Conservation (phyloP, 1,284 basidiomycete genomes). For the Rhodotorula sp. region DNA sequence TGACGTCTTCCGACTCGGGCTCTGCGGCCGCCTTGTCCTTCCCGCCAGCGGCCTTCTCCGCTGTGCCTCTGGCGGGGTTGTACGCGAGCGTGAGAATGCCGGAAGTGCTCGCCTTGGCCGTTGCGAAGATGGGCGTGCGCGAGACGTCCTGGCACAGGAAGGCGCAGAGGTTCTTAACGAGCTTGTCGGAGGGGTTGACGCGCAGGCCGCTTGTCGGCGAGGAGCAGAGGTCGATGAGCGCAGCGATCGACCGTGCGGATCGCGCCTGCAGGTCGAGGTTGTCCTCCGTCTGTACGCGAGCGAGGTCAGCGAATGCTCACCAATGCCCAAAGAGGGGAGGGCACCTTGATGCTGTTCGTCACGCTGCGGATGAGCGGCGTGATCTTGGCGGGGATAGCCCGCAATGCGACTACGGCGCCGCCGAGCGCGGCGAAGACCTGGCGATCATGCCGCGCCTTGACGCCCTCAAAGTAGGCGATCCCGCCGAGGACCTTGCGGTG, state of each 20-base stretch:
- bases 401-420: slow-evolving; percentile 83
- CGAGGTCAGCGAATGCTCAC: background rate
- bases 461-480: slow-evolving; percentile 71
- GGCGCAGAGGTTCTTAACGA: slow-evolving; percentile 95
- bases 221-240: slow-evolving; percentile 83
- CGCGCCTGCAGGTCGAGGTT: slow-evolving; percentile 87
- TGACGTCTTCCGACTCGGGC: slow-evolving; percentile 55
- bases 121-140: slow-evolving; percentile 85
- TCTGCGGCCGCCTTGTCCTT: slow-evolving; percentile 22
- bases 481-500: slow-evolving; percentile 69
- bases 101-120: slow-evolving; percentile 59
- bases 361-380: slow-evolving; percentile 95
- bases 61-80: slow-evolving; percentile 49
- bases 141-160: slow-evolving; percentile 92
- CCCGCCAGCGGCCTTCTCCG: slow-evolving; percentile 54
- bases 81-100: slow-evolving; percentile 68
- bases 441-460: slow-evolving; percentile 83
- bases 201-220: slow-evolving; percentile 62
- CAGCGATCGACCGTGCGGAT: slow-evolving; percentile 81
- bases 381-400: slow-evolving; percentile 84
- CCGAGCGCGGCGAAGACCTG: slow-evolving; percentile 87
- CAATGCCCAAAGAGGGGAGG: background rate
- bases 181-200: slow-evolving; percentile 77
- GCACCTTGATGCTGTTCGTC: slow-evolving; percentile 95
- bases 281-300: slow-evolving; percentile 72